Percentiles rank a stretch among this genome's conserved stretches.
Evolutionary conservation across 2,329 filamentous ascomycete genomes (phyloP).

Genomic region (Colletotrichum salicis): DNA sequence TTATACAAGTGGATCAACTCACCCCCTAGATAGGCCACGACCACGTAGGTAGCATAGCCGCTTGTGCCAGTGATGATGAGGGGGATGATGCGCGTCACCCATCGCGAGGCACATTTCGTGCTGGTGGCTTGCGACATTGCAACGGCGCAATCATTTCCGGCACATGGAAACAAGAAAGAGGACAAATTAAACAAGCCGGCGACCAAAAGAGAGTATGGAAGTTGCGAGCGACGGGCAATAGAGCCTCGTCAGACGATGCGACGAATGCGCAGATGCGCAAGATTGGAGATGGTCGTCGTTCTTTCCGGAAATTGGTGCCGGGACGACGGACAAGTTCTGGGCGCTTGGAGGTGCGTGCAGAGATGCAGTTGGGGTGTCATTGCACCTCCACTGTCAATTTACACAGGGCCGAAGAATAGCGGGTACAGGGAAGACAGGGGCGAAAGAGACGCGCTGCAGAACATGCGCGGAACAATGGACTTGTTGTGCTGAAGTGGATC

Average conservation of each 20-base stretch:
- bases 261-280: slow-evolving; percentile 12
- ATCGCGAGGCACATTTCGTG: slow-evolving; percentile 61
- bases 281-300: slow-evolving; percentile 1
- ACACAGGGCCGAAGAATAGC: neutral
- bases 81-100: slow-evolving; percentile 75
- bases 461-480: neutral
- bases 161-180: neutral
- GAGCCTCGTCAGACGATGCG: slow-evolving; percentile 7
- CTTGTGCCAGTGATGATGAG: slow-evolving; percentile 73
- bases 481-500: neutral
- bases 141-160: slow-evolving; percentile 16
- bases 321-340: neutral
- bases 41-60: slow-evolving; percentile 76
- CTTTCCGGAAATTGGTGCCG: neutral
- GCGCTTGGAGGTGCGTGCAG: neutral
- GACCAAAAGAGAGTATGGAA: neutral
- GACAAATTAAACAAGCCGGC: neutral
- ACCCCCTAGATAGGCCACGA: slow-evolving; percentile 77
- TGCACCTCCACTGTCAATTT: neutral
- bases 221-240: slow-evolving; percentile 1
- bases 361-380: neutral
- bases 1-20: slow-evolving; percentile 47
- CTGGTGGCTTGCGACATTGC: slow-evolving; percentile 41
- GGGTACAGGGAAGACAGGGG: slow-evolving; percentile 1
- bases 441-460: slow-evolving; percentile 1